phyloP scores from a whole-genome alignment of 2,329 filamentous ascomycete species.

The Colletotrichum camelliae region DNA sequence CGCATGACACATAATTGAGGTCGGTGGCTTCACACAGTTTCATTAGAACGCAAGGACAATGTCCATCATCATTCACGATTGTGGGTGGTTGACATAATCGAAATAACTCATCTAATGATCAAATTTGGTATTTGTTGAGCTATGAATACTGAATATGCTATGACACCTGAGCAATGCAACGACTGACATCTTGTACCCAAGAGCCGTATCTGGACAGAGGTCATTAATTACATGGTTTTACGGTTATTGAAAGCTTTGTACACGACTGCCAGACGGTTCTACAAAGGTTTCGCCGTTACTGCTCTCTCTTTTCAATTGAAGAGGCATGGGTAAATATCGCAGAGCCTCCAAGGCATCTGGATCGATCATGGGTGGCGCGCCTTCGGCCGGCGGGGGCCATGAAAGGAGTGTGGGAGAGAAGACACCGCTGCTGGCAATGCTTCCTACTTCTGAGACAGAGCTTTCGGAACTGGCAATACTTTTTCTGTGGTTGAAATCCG shows the following conservation, averaged over 20 bases:
- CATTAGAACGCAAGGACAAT: no score
- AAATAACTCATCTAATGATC: neutral
- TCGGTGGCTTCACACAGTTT: no score
- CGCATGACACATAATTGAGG: neutral
- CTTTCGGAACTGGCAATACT: slow-evolving; percentile 6
- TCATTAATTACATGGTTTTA: neutral
- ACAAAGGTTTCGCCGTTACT: neutral
- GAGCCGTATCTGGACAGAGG: neutral
- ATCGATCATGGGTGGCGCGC: neutral
- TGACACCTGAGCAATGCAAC: neutral
- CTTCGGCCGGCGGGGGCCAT: neutral
- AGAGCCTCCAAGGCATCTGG: neutral
- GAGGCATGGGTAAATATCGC: neutral
- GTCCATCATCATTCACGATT: no score
- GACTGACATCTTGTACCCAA: neutral
- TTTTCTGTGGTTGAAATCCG: slow-evolving; percentile 15
- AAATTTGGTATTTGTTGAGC: neutral
- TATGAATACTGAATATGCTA: neutral
- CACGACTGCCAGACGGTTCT: neutral
- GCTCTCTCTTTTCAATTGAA: neutral
- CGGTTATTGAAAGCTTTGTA: neutral
- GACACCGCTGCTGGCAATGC: slow-evolving; percentile 12
- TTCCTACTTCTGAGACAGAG: neutral
- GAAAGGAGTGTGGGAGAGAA: slow-evolving; percentile 9
- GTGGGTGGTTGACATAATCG: no score